A percentile compares a stretch with the other conserved stretches of the same genome.
phyloP scores from a whole-genome alignment of 2,329 filamentous ascomycete species.

The Rhinocladiella mackenziei region DNA sequence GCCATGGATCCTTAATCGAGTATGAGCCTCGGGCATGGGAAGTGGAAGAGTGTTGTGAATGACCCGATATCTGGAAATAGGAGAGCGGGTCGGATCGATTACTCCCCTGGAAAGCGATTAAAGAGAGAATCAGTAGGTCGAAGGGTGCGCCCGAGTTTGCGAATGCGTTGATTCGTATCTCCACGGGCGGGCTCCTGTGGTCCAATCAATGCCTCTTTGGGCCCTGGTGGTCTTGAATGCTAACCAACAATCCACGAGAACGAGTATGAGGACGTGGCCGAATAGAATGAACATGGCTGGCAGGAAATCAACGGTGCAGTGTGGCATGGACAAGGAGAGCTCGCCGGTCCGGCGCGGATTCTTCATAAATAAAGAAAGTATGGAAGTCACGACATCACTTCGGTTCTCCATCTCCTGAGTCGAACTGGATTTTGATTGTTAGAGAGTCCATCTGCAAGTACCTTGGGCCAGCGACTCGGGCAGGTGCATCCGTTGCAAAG shows the following conservation, averaged over 20 bases:
- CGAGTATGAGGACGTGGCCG: constrained; percentile 4
- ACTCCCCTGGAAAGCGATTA: constrained; percentile 67
- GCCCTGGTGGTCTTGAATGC: constrained; percentile 33
- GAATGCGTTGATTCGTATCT: constrained; percentile 68
- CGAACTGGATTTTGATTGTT: constrained; percentile 12
- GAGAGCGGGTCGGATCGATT: constrained; percentile 63
- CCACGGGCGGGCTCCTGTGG: constrained; percentile 35
- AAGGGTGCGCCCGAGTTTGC: constrained; percentile 57
- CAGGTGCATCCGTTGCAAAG: constrained; percentile 23
- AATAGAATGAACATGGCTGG: constrained; percentile 9
- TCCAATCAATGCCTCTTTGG: constrained; percentile 29
- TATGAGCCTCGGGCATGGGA: constrained; percentile 7
- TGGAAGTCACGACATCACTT: constrained; percentile 7
- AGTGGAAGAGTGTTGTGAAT: constrained; percentile 28
- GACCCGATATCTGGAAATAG: constrained; percentile 75
- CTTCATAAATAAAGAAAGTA: constrained; percentile 8
- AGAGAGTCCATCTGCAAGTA: constrained; percentile 6
- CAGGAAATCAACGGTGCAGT: no score
- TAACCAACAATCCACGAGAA: constrained; percentile 3
- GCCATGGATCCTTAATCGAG: constrained; percentile 72
- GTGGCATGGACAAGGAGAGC: constrained; percentile 1
- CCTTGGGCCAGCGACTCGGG: constrained; percentile 17
- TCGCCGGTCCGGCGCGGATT: neutral
- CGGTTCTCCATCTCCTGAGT: neutral
- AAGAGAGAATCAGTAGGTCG: constrained; percentile 72